phyloP scores from a whole-genome alignment of 768 basidiomycete genomes.

The Cystobasidiopsis lactophilus region DNA sequence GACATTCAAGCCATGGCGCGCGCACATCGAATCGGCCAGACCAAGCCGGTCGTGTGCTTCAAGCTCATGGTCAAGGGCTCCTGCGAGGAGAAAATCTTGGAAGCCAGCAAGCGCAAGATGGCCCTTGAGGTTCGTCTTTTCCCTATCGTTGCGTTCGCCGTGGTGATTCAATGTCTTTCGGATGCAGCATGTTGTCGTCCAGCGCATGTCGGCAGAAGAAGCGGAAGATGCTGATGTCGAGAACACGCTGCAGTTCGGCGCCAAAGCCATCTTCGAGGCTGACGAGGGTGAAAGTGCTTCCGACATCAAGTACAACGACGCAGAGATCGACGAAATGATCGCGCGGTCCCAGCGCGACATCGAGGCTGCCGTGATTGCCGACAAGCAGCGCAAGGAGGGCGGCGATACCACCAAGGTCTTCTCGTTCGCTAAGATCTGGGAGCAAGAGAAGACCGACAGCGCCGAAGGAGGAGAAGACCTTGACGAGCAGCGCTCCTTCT shows the following conservation, averaged over 20 bases:
- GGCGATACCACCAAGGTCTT: slow-evolving; percentile 8
- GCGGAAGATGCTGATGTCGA: slow-evolving; percentile 61
- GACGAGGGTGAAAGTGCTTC: slow-evolving; percentile 31
- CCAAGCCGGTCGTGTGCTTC: slow-evolving; percentile 82
- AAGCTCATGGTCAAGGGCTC: slow-evolving; percentile 89
- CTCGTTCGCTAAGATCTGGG: slow-evolving; percentile 10
- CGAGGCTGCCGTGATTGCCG: slow-evolving; percentile 30
- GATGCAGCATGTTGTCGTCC: slow-evolving; percentile 14
- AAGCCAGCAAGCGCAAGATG: slow-evolving; percentile 17
- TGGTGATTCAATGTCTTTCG: too few species aligned
- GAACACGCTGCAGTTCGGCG: slow-evolving; percentile 72
- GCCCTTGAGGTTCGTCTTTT: too few species aligned
- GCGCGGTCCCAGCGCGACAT: slow-evolving; percentile 57
- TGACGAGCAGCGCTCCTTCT: slow-evolving; percentile 26
- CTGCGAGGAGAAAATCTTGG: slow-evolving; percentile 29
- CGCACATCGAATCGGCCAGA: slow-evolving; percentile 82
- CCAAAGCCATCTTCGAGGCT: slow-evolving; percentile 53
- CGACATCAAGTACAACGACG: slow-evolving; percentile 42
- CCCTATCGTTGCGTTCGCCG: too few species aligned
- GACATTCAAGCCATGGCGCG: slow-evolving; percentile 64
- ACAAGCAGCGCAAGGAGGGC: neutral
- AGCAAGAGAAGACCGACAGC: neutral
- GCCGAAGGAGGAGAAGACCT: slow-evolving; percentile 25
- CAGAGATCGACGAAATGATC: slow-evolving; percentile 66
- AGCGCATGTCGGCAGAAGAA: slow-evolving; percentile 42